Base-by-base conservation (phyloP, 129 eudicot species). In the Chrysanthemum makinoi region DNA sequence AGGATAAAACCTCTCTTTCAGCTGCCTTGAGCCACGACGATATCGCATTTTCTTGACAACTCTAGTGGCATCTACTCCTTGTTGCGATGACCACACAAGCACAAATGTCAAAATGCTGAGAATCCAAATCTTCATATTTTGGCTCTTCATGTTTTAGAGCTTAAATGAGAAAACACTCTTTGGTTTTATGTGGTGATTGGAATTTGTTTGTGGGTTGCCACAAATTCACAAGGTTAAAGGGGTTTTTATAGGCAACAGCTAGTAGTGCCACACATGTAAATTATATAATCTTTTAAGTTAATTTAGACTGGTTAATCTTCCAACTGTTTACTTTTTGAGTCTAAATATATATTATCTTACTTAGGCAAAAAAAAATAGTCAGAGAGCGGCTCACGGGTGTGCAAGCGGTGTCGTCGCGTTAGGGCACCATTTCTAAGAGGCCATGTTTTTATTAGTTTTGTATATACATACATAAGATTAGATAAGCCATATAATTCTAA, bases 201-300 rank as follows among this genome's bases (percentile, higher is more conserved):
- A 24, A 33, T 26, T 0, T 35, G 72, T 61, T 62, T 54, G 64
- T 62, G 71, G 76, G 75, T 19, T 52, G 72, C 65, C 65, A 70
- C 58, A 39, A 70, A 62, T 77, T 3, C 8, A 26, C 46, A 52
- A 52, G 76, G 63, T 52, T 62, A 39, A 43, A 55, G 10, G 76
- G 83, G 66, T 10, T 48, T 82, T 49, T 82, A 82, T 82, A 77
- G 82, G 80, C 50, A 60, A 60, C 44, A 12, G 43, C 53, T 51
- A 12, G 43, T 43, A 49, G 51, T 59, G 72, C 43, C 71, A 51
- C 13, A 35, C 78, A 62, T 63, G 71, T 50, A 60, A 63, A 22
- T 51, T 4, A 35, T 52, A 7, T 48, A 30, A n/a, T 74, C 54
- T 64, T 63, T 20, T 62, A 53, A 74, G 39, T 52, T 30, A 14